Conservation (phyloP, 306 rosid species). For the Lablab purpureus region DNA sequence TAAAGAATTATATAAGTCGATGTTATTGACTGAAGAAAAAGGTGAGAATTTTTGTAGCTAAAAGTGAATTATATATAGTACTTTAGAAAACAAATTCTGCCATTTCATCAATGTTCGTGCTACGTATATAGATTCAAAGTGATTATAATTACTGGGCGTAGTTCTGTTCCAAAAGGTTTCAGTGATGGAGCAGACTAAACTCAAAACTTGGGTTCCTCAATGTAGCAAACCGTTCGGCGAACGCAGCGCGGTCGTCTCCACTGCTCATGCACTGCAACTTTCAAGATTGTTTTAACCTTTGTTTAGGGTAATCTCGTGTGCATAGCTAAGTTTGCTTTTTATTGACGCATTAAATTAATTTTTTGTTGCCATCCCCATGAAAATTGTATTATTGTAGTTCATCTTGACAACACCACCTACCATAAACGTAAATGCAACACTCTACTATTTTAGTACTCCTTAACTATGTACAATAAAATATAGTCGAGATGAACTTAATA, state of each 20-base stretch:
- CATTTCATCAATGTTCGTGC: not conserved
- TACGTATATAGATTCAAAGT: not conserved
- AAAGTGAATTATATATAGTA: not conserved
- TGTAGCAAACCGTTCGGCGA: constrained; percentile 74
- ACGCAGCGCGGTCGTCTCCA: constrained; percentile 69
- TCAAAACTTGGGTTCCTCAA: constrained; percentile 42
- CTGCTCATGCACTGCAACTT: constrained; percentile 66
- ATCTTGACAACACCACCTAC: constrained; percentile 48
- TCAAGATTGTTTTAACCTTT: constrained; percentile 54
- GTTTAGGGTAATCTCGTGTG: constrained; percentile 41
- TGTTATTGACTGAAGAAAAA: not conserved
- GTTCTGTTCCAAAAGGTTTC: not conserved
- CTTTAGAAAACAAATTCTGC: not conserved
- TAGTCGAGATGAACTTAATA: not conserved
- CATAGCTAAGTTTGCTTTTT: constrained; percentile 48
- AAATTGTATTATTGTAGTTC: constrained; percentile 17
- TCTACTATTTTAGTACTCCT: constrained; percentile 4
- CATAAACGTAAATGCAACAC: constrained; percentile 40
- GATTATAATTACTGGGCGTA: too few relatives aligned
- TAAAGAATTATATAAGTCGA: not conserved
- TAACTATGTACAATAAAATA: not conserved
- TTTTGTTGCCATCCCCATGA: constrained; percentile 48
- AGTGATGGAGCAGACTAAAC: constrained; percentile 28
- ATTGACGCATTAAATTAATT: constrained; percentile 46
- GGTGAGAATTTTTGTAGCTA: not conserved